Percentiles rank a stretch among this genome's conserved stretches.
Evolutionary conservation across 768 basidiomycete genomes (phyloP).

Genomic region (Glaciozyma martinii): DNA sequence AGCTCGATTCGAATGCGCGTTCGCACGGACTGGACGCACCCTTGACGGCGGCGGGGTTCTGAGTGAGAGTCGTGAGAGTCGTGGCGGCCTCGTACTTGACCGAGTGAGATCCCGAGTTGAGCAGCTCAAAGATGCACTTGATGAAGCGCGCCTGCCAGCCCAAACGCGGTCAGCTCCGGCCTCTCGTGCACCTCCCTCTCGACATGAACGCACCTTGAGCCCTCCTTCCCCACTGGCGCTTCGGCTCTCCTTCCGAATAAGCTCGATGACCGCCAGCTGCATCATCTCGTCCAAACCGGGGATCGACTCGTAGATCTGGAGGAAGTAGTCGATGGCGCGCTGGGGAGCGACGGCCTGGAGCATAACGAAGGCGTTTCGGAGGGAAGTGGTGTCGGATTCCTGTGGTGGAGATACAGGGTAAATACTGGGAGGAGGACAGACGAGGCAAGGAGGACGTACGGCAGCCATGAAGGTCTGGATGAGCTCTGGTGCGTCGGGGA

Average conservation of each 20-base stretch:
- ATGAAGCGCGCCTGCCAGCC: constrained; percentile 73
- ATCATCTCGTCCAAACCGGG: constrained; percentile 75
- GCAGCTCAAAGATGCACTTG: constrained; percentile 80
- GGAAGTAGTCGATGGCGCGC: constrained; percentile 84
- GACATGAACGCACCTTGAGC: constrained; percentile 54
- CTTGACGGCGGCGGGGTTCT: constrained; percentile 92
- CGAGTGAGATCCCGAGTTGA: constrained; percentile 78
- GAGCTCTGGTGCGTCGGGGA: constrained; percentile 92
- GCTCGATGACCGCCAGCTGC: constrained; percentile 92
- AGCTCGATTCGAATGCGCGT: not conserved
- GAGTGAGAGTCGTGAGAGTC: constrained; percentile 83
- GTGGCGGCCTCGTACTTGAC: constrained; percentile 98
- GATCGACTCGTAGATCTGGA: constrained; percentile 75
- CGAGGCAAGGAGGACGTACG: constrained; percentile 34
- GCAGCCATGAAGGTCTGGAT: constrained; percentile 92
- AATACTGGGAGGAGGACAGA: not conserved
- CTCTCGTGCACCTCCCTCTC: not conserved
- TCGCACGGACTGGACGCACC: constrained; percentile 47
- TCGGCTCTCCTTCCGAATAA: constrained; percentile 81
- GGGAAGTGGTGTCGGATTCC: constrained; percentile 91
- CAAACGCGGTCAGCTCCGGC: not conserved
- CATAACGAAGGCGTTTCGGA: constrained; percentile 94
- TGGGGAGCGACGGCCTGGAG: constrained; percentile 68
- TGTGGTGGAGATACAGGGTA: constrained; percentile 13
- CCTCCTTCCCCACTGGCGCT: constrained; percentile 52